Evolutionary conservation across 345 rosid species (phyloP).

Genomic region (Xanthoceras sorbifolium): DNA sequence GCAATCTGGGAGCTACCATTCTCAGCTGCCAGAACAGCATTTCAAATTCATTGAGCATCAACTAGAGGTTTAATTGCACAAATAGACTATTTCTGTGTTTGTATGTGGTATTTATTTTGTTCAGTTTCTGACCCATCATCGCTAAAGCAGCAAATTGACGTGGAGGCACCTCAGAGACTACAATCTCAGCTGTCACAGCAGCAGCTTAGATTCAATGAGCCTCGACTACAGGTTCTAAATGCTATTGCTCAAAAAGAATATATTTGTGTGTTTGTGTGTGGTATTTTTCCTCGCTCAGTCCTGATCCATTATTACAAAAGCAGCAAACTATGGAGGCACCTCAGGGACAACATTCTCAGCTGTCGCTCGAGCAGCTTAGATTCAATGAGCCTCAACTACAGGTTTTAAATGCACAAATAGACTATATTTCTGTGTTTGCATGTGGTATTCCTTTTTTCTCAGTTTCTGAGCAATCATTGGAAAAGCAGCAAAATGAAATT

Average conservation of each 20-base stretch:
- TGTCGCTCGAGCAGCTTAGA: background rate
- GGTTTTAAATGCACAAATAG: background rate
- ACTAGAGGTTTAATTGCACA: background rate
- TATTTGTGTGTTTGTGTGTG: background rate
- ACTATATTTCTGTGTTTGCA: background rate
- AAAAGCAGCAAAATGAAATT: background rate
- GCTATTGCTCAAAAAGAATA: no score
- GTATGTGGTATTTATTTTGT: background rate
- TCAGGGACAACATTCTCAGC: background rate
- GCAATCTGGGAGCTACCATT: background rate
- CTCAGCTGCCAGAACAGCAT: background rate
- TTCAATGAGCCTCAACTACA: constrained; percentile 2
- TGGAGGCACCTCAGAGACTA: background rate
- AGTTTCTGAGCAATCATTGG: background rate
- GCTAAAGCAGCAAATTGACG: background rate
- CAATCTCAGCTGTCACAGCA: constrained; percentile 1
- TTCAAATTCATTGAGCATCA: background rate
- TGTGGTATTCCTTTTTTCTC: background rate
- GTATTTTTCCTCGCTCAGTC: background rate
- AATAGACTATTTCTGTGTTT: background rate
- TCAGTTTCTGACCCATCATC: background rate
- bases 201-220: background rate
- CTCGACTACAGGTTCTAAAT: constrained; percentile 1
- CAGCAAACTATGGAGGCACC: background rate
- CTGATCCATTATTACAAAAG: background rate